These are phyloP conservation scores for Furcasterigmium sp. DNA, from an alignment of 2,329 filamentous ascomycete genomes.

Conservation along the genomic window DNA sequence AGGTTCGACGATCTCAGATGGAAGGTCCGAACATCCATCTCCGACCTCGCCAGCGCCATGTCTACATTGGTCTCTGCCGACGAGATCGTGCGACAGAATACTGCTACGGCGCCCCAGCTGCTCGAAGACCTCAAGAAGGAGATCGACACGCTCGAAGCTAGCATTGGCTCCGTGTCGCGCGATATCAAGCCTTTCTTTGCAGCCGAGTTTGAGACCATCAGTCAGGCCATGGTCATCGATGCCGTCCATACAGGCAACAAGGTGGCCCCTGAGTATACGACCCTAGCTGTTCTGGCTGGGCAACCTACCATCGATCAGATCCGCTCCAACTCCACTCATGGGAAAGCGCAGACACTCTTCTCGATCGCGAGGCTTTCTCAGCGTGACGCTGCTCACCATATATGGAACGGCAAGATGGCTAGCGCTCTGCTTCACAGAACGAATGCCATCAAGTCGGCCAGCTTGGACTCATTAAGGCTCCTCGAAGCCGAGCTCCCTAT, in stretches of 20 bases:
- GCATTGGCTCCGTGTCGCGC: conserved; percentile 33
- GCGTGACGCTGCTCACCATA: conserved; percentile 9
- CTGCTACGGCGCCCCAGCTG: conserved; percentile 37
- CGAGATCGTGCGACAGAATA: conserved; percentile 42
- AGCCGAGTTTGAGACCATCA: conserved; percentile 50
- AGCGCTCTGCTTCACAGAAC: conserved; percentile 50
- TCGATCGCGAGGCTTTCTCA: conserved; percentile 8
- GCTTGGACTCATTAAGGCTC: conserved; percentile 54
- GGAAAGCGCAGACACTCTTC: conserved; percentile 6
- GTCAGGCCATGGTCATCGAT: conserved; percentile 45
- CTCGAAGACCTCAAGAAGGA: conserved; percentile 44
- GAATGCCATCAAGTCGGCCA: conserved; percentile 44
- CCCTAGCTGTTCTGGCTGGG: conserved; percentile 41
- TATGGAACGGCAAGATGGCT: conserved; percentile 34
- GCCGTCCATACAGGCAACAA: conserved; percentile 1
- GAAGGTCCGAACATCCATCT: conserved; percentile 47
- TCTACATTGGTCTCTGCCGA: conserved; percentile 52
- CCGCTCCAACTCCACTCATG: conserved; percentile 20
- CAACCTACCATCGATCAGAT: conserved; percentile 37
- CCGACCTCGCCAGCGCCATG: conserved; percentile 48
- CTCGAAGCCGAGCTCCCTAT: conserved; percentile 61
- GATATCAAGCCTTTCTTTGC: conserved; percentile 45
- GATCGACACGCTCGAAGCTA: conserved; percentile 45
- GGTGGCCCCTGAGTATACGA: conserved; percentile 13
- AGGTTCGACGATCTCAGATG: conserved; percentile 58